Base-by-base conservation (phyloP, 441 rosid species). In the Syzygium malaccense region DNA sequence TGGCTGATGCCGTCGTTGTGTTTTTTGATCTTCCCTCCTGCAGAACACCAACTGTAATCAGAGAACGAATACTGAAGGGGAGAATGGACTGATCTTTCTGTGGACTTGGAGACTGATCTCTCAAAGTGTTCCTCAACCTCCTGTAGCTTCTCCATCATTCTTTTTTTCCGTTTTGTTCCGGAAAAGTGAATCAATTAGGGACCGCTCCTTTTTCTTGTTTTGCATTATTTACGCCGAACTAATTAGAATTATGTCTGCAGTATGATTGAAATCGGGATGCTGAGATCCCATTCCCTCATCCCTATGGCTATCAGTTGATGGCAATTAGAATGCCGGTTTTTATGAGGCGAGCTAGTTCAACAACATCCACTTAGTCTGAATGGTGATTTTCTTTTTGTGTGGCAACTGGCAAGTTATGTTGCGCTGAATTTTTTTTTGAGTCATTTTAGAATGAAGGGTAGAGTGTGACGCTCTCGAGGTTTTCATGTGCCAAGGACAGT, bases 61-160 rank as follows among this genome's bases (percentile, higher is more conserved):
- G 89, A 91, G 98, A 98, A 91, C 92, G 95, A 91, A 95, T 96
- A 91, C 93, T 97, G 88, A 97, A 97, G 93, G 99, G 99, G 90
- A 96, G 99, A 91, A 97, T 96, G 98, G 99, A 96, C 91, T 96
- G 92, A 96, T 86, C 86, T 85, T 17, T 11, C 80, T 37, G 28
- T 37, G 80, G 80, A 37, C 49, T 23, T 33, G 80, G 80, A 71
- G 37, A 49, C 80, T 71, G 80, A 71, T 37, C 80, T 20, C 20
- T 37, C 80, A 68, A 33, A 37, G 48, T 9, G 48, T 33, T 68
- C 79, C 80, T 71, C 80, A 37, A 71, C 80, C 80, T 37, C 49
- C 28, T 71, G 28, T 71, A 71, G 80, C 49, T 5, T 71, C 37
- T 33, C 49, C 15, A 11, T 71, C 49, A 20, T 71, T 49, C n/a